A percentile compares a stretch with the other conserved stretches of the same genome.
Evolutionary conservation across 768 basidiomycete species (phyloP).

Genomic region (Trametopsis cervina): DNA sequence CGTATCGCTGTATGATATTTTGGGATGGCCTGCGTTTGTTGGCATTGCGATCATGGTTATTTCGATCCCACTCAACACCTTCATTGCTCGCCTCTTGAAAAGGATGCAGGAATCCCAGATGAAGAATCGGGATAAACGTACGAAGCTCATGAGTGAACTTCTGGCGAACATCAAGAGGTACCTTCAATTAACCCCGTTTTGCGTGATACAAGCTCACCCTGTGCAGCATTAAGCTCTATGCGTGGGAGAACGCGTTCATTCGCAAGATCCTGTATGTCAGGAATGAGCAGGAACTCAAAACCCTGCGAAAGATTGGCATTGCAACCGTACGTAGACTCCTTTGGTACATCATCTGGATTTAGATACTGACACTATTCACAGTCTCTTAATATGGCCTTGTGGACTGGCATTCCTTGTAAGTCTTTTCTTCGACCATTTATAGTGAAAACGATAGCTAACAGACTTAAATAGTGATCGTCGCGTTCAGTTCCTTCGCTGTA

Average conservation of each 20-base stretch:
- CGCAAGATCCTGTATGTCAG: constrained; percentile 71
- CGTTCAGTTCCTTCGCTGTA: constrained; percentile 75
- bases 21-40: constrained; percentile 89
- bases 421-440: background rate
- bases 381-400: constrained; percentile 56
- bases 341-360: background rate
- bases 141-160: constrained; percentile 89
- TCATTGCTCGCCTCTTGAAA: constrained; percentile 65
- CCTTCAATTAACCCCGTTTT: no score
- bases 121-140: constrained; percentile 85
- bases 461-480: constrained; percentile 48
- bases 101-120: constrained; percentile 83
- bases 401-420: constrained; percentile 58
- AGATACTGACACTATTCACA: constrained; percentile 16
- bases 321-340: constrained; percentile 40
- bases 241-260: constrained; percentile 91
- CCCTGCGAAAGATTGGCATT: constrained; percentile 80
- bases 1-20: constrained; percentile 79
- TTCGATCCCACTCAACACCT: constrained; percentile 68
- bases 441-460: constrained; percentile 5
- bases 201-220: background rate
- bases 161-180: constrained; percentile 85
- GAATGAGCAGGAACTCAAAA: constrained; percentile 74
- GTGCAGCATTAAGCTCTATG: constrained; percentile 81
- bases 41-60: constrained; percentile 87